These are phyloP conservation scores for Eruca vesicaria DNA, from an alignment of 441 rosid species.

Conservation along the genomic window DNA sequence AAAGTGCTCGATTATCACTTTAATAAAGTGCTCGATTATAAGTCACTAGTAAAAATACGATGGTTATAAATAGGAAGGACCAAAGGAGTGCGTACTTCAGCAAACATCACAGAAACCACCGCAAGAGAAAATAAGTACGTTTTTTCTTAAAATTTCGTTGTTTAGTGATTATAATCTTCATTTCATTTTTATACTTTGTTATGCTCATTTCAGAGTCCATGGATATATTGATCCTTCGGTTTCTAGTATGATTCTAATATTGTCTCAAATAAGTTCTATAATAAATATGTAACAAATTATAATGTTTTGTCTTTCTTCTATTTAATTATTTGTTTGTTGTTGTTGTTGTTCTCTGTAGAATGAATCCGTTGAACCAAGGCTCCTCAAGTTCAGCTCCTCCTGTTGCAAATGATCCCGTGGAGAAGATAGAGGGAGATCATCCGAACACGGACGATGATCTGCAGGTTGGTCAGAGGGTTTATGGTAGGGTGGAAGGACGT, in stretches of 20 bases:
- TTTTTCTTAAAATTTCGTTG: background rate
- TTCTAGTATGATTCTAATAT: too few relatives aligned
- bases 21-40: too few relatives aligned
- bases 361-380: background rate
- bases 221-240: too few relatives aligned
- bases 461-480: constrained; percentile 60
- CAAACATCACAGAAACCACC: background rate
- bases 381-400: background rate
- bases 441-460: constrained; percentile 41
- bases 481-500: constrained; percentile 60
- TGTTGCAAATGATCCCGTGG: background rate
- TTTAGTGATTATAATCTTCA: background rate
- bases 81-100: too few relatives aligned
- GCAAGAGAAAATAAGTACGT: background rate
- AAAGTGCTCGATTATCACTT: too few relatives aligned
- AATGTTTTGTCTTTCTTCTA: too few relatives aligned
- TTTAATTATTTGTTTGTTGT: too few relatives aligned
- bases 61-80: too few relatives aligned
- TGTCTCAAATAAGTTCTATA: too few relatives aligned
- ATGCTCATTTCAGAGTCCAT: too few relatives aligned
- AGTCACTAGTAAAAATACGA: background rate
- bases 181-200: background rate
- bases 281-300: too few relatives aligned
- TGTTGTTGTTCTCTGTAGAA: background rate
- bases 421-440: too few relatives aligned